A percentile compares a stretch with the other conserved stretches of the same genome.
Evolutionary conservation across 2,329 filamentous ascomycete genomes (phyloP).

Genomic region (Fusarium sp.): DNA sequence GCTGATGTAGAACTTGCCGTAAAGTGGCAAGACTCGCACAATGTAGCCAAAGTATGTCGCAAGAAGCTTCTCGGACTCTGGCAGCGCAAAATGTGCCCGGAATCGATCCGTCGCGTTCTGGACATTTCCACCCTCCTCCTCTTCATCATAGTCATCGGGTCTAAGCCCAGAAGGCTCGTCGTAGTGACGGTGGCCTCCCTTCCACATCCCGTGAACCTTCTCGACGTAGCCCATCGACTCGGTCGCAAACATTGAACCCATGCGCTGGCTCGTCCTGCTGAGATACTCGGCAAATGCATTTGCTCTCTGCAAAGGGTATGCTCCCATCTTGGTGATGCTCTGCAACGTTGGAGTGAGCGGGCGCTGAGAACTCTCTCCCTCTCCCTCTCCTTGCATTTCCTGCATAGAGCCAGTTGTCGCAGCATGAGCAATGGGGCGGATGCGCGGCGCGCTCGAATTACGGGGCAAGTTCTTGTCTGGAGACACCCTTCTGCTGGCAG

Average conservation of each 20-base stretch:
- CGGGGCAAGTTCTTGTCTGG: slow-evolving; percentile 23
- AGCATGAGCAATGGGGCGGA: slow-evolving; percentile 43
- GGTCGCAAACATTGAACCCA: slow-evolving; percentile 84
- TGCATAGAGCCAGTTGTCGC: slow-evolving; percentile 53
- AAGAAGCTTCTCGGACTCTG: slow-evolving; percentile 81
- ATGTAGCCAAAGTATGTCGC: slow-evolving; percentile 94
- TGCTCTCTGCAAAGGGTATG: slow-evolving; percentile 85
- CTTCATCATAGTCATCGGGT: slow-evolving; percentile 65
- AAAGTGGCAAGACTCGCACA: slow-evolving; percentile 89
- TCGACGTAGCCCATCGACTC: slow-evolving; percentile 97
- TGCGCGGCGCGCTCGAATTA: slow-evolving; percentile 20
- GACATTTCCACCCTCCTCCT: slow-evolving; percentile 71
- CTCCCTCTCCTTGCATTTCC: slow-evolving; percentile 16
- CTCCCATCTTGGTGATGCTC: slow-evolving; percentile 68
- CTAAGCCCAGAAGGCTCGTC: slow-evolving; percentile 67
- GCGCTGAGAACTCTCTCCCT: slow-evolving; percentile 26
- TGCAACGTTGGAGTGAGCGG: slow-evolving; percentile 58
- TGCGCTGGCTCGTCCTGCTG: slow-evolving; percentile 79
- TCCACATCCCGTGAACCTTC: slow-evolving; percentile 97
- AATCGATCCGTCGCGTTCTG: slow-evolving; percentile 82
- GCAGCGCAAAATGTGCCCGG: slow-evolving; percentile 89
- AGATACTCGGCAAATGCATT: slow-evolving; percentile 86
- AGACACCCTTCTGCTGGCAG: slow-evolving; percentile 46
- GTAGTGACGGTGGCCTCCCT: slow-evolving; percentile 90
- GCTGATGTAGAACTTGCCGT: slow-evolving; percentile 96